Base-by-base conservation (phyloP, 352 stramenopile species). In the Globisporangium splendens region DNA sequence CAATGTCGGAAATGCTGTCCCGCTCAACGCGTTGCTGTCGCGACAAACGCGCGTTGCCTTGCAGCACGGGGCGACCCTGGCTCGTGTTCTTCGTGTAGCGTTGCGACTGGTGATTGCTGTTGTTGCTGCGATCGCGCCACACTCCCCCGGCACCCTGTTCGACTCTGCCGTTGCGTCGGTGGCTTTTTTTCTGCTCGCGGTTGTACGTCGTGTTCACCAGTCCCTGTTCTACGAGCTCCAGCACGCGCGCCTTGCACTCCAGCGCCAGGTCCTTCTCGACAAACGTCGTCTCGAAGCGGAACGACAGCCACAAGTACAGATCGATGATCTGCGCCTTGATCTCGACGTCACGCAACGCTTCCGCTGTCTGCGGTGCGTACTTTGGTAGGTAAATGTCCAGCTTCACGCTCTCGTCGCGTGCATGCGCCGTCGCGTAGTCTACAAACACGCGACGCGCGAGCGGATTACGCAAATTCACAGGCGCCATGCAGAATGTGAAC, bases 261-360 rank as follows among this genome's bases (percentile, higher is more conserved):
- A 91, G 43, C 18, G 83, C 83, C 22, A 89, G 33, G 21, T 82
- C 72, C 17, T 88, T 75, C 67, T 90, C 77, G 13, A 80, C 81
- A 56, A 96, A 96, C 35, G 83, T 93, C 12, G 79, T 77, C 31
- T 91, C 78, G 64, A 98, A 98, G 43, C 93, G 93, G 52, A 82
- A 86, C 47, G 90, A 91, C 1, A 98, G 74, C 96, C 96, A 98
- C 18, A 98, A 61, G 71, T 98, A 98, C 38, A 98, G 46, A 55
- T 98, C 93, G 43, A 98, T 88, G 59, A 97, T 87, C 65, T 94
- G 85, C 55, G 96, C 84, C 59, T 97, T 89, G 57, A 84, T 87
- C 69, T 97, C 97, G 4, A 98, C 69, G 46, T 93, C 78, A 0
- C 77, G 75, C 50, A 98, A 72, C 54, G 95, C 74, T 28, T 96